Base-by-base conservation (phyloP, 2,329 filamentous ascomycete genomes). In the Harringtonia lauricola region DNA sequence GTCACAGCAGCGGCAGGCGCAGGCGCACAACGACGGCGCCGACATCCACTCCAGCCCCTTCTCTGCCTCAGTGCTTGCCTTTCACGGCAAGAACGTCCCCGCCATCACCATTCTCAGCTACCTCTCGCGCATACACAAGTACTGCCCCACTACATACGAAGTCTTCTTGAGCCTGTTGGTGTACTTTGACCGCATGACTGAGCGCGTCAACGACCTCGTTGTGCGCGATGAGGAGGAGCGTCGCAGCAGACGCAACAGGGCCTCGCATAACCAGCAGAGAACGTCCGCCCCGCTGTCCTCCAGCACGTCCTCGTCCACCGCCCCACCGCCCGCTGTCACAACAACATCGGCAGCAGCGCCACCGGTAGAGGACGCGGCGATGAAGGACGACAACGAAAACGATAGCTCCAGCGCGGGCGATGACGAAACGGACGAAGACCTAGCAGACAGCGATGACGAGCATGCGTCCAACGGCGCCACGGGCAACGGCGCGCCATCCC, bases 151-250 rank as follows among this genome's bases (percentile, higher is more conserved):
- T 7, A 96, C 92, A 1, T 98, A 95, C 59, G 92, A 98, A 63
- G 92, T 98, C 0, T 98, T 98, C 58, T 67, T 98, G 47, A 95
- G 89, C 59, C 65, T 98, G 55, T 67, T 98, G 44, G 89, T 98
- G 28, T 98, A 96, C 64, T 98, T 98, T 64, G 92, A 98, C 61
- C 84, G 92, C 49, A 98, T 98, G 92, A 95, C 90, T 36, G 92
- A 96, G 61, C 77, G 87, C 46, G 88, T 96, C 47, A 96, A 96
- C 59, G 81, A 83, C 36, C 73, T 82, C 46, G 83, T 87, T 8
- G 73, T 83, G 60, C 78, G 83, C 58, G 78, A 74, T 56, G 81
- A 74, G 64, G 67, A 77, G 63, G 57, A 8, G 9, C 31, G 18
- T 17, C 18, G n/a, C 4, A 10, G 48, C 17, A 17, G 21, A 14